Percentiles rank a stretch among this genome's conserved stretches.
These are phyloP conservation scores for Prunus fruticosa DNA, from an alignment of 306 rosid genomes.

Conservation along the genomic window DNA sequence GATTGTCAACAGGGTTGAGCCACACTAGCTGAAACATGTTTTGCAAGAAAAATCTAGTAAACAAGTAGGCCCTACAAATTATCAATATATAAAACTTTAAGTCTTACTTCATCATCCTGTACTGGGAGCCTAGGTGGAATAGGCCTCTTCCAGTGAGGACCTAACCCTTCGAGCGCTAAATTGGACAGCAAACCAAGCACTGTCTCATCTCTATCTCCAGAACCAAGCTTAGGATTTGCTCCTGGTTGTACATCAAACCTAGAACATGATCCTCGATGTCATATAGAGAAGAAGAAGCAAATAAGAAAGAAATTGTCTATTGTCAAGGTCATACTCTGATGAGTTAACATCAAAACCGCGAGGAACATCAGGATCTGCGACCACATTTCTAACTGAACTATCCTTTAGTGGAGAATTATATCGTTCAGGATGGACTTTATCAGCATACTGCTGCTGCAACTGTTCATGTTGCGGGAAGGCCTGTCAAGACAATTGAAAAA, in stretches of 20 bases:
- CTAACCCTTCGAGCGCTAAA: constrained; percentile 66
- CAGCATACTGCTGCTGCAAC: constrained; percentile 71
- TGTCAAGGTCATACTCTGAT: constrained; percentile 55
- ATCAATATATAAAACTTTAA: background rate
- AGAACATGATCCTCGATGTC: constrained; percentile 29
- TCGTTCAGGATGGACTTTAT: constrained; percentile 48
- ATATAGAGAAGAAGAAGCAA: background rate
- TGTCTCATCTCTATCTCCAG: constrained; percentile 85
- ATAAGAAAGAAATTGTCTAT: background rate
- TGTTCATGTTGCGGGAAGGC: constrained; percentile 69
- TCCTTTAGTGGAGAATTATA: constrained; percentile 52
- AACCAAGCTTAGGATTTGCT: constrained; percentile 67
- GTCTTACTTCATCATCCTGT: constrained; percentile 79
- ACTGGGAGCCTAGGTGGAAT: constrained; percentile 87
- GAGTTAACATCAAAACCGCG: constrained; percentile 64
- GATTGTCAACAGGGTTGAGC: constrained; percentile 86
- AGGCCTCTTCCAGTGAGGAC: constrained; percentile 93
- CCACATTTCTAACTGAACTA: constrained; percentile 51
- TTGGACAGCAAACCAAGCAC: constrained; percentile 69
- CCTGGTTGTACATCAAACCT: constrained; percentile 84
- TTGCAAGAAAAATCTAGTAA: constrained; percentile 33
- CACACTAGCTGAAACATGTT: constrained; percentile 81
- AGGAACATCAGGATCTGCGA: constrained; percentile 89
- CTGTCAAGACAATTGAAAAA: constrained; percentile 44
- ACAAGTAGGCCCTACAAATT: constrained; percentile 21